Evolutionary conservation across 108 stramenopile species (phyloP), one percentile per base, ranked within the genome.

Genomic region (Cyclotella cryptica): DNA sequence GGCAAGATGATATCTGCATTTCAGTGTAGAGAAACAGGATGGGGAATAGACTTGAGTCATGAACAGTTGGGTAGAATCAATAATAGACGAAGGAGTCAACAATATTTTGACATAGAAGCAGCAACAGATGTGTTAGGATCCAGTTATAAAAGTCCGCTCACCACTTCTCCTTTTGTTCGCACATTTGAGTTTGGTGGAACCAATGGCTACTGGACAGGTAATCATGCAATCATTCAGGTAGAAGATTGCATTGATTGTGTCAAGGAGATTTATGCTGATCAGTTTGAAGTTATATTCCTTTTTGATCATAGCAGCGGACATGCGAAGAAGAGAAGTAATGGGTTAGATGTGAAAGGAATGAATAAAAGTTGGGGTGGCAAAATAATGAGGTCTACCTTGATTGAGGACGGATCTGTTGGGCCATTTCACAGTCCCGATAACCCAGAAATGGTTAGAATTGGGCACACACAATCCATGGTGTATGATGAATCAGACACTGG

Each of bases 281-380:
- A 49, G 9, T 49, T 49, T 17, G 9, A 9, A n/a, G 47, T n/a
- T 49, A 9, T 49, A 49, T 19, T 63, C 58, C 60, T 47, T 42
- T 27, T 63, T 57, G 58, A 18, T 28, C 60, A 35, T 9, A 29
- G 60, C 72, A 55, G 45, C 21, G 39, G 72, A 47, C 47, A 49
- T 49, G 47, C n/a, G 3, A 49, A 49, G 9, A 49, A 49, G 47
- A 49, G 3, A 35, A 5, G 3, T 3, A 49, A 49, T 49, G 47
- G 9, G n/a, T n/a, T n/a, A n/a, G n/a, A n/a, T n/a, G n/a, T n/a
- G n/a, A n/a, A n/a, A n/a, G n/a, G n/a, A n/a, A n/a, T n/a, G n/a
- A n/a, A n/a, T 49, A 49, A 9, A 49, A 7, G 3, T 7, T 3
- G n/a, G n/a, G n/a, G 47, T 49, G 47, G 2, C 1, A 49, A n/a